Base-by-base conservation (phyloP, 768 basidiomycete genomes). In the Stropharia rugosoannulata region DNA sequence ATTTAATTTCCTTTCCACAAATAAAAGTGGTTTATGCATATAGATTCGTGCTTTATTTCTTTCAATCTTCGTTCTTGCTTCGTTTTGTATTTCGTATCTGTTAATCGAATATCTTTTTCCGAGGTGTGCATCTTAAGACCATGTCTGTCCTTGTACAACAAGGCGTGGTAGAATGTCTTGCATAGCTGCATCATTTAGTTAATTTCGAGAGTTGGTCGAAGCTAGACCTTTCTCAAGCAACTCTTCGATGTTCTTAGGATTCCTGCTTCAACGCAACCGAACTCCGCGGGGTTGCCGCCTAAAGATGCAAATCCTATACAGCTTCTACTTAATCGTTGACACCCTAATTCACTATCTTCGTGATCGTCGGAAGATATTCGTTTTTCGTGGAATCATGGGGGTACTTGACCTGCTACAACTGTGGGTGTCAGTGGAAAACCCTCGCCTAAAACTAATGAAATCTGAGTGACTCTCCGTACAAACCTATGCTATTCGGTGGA, bases 401-500 rank as follows among this genome's bases (percentile, higher is more conserved):
- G 38, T 49, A 49, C 22, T 22, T 22, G 22, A 22, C 22, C 22
- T 16, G 38, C 16, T 36, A 13, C 16, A 22, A 22, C 35, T 15
- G 47, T 18, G 47, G 10, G 35, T 18, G 47, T 15, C 12, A 11
- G 12, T 37, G 18, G 19, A 49, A 37, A 16, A 49, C 32, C 22
- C 35, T 49, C 35, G 35, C 47, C 38, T 37, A 37, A 49, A 29
- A 36, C 35, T 49, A 32, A 49, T 49, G 47, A 49, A 47, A 49
- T 19, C 47, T 37, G 47, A 49, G 47, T 49, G 27, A 35, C 1
- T 35, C 12, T 29, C 29, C 18, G 29, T 4, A 16, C 35, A 49
- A 36, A 10, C 18, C 13, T 9, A 44, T 27, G 6, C 46, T 48
- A 7, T 32, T 10, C 6, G 5, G 29, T 32, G 29, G 29, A 32